Evolutionary conservation across 2,329 filamentous ascomycete species (phyloP).

Genomic region (Colletotrichum noveboracense): DNA sequence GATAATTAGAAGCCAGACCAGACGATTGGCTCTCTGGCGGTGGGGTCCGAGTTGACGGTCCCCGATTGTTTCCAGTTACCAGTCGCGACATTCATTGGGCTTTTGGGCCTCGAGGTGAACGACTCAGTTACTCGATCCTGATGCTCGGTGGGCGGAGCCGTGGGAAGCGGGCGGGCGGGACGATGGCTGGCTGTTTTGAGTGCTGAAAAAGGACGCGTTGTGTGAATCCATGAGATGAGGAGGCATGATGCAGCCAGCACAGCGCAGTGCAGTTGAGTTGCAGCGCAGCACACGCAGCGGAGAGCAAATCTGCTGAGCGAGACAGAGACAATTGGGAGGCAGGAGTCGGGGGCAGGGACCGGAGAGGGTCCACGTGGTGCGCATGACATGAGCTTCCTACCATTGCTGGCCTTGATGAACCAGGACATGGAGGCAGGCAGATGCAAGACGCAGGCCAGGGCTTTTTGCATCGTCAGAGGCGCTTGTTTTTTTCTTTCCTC

Average conservation of each 20-base stretch:
- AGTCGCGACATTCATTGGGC: not conserved
- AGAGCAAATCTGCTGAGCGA: not conserved
- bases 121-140: slow-evolving; percentile 12
- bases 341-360: slow-evolving; percentile 1
- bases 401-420: not conserved
- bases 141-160: slow-evolving; percentile 14
- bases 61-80: not conserved
- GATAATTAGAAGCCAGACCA: slow-evolving; percentile 1
- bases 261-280: not conserved
- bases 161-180: slow-evolving; percentile 14
- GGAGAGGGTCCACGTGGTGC: slow-evolving; percentile 24
- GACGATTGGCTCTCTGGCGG: not conserved
- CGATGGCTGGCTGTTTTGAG: not conserved
- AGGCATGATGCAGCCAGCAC: not conserved
- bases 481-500: not conserved
- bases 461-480: slow-evolving; percentile 2
- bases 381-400: slow-evolving; percentile 14
- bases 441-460: not conserved
- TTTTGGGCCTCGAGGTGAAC: not conserved
- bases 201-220: not conserved
- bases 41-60: not conserved
- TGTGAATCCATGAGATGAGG: not conserved
- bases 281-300: not conserved
- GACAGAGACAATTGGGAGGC: not conserved
- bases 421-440: not conserved